Evolutionary conservation across 805 yeast species (phyloP).

Genomic region (Pichia californica): DNA sequence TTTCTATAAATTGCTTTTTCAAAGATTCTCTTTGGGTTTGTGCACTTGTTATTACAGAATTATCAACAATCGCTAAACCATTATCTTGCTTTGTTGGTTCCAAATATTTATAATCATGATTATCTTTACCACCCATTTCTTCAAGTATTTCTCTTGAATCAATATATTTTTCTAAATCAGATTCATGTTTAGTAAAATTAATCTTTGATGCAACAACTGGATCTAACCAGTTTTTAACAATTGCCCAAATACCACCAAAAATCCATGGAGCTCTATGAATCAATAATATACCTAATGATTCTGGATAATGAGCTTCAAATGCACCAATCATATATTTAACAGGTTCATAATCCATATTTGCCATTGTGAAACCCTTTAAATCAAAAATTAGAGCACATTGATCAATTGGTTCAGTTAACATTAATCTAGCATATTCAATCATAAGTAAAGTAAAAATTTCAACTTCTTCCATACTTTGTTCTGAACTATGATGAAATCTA

Average conservation of each 20-base stretch:
- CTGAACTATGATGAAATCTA: conserved; percentile 61
- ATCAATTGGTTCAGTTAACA: conserved; percentile 68
- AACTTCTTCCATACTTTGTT: conserved; percentile 63
- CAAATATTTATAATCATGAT: conserved; percentile 50
- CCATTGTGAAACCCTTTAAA: conserved; percentile 74
- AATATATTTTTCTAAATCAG: conserved; percentile 63
- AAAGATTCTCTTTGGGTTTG: conserved; percentile 46
- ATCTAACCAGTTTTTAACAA: conserved; percentile 89
- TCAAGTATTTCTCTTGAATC: conserved; percentile 55
- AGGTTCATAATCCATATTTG: conserved; percentile 89
- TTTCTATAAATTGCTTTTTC: conserved; percentile 46
- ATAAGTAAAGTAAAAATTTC: conserved; percentile 67
- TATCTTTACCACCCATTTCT: conserved; percentile 69
- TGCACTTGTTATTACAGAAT: conserved; percentile 25
- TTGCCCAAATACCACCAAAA: conserved; percentile 89
- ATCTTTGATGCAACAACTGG: conserved; percentile 94
- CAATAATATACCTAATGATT: conserved; percentile 74
- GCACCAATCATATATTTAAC: conserved; percentile 84
- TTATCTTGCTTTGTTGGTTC: conserved; percentile 59
- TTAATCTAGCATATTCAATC: conserved; percentile 78
- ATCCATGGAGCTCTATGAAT: conserved; percentile 97
- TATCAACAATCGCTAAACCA: conserved; percentile 37
- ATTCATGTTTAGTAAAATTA: conserved; percentile 63
- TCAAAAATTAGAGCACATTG: conserved; percentile 83
- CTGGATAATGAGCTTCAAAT: conserved; percentile 96